Percentiles rank a stretch among this genome's conserved stretches.
Evolutionary conservation across 2,329 filamentous ascomycete genomes (phyloP).

Genomic region (Trichoderma arundinaceum): DNA sequence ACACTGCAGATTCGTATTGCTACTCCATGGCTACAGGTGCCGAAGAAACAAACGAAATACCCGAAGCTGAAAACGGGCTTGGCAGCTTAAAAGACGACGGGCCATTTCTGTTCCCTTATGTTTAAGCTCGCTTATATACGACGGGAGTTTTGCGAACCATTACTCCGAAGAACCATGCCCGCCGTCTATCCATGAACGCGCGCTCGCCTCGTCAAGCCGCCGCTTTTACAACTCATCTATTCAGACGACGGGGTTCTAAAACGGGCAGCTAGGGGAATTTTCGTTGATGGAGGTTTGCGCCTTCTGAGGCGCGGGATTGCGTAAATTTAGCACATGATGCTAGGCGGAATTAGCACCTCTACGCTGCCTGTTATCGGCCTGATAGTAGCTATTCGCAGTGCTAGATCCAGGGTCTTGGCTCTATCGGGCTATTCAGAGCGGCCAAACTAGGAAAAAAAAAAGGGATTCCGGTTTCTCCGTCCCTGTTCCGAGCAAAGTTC

Average conservation of each 20-base stretch:
- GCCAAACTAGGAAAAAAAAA: constrained; percentile 11
- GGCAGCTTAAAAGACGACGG: constrained; percentile 23
- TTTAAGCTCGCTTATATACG: constrained; percentile 23
- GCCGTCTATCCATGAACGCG: too few relatives aligned
- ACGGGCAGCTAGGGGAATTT: too few relatives aligned
- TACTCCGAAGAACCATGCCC: constrained; percentile 3
- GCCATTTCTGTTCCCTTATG: neutral
- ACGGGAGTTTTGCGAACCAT: constrained; percentile 15
- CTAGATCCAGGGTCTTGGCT: constrained; percentile 4
- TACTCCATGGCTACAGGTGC: neutral
- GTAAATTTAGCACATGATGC: too few relatives aligned
- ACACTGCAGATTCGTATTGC: neutral
- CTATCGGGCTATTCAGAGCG: constrained; percentile 12
- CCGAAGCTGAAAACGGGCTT: constrained; percentile 19
- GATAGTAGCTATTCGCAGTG: neutral
- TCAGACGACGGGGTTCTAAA: too few relatives aligned
- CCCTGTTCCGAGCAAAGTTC: constrained; percentile 14
- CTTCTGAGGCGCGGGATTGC: neutral
- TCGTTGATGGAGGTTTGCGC: too few relatives aligned
- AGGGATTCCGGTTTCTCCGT: constrained; percentile 25
- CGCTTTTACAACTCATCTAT: too few relatives aligned
- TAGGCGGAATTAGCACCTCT: neutral
- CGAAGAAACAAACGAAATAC: neutral
- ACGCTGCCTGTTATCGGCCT: neutral
- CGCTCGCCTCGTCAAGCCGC: too few relatives aligned